Evolutionary conservation across 306 rosid species (phyloP).

Genomic region (Cucurbita maxima): DNA sequence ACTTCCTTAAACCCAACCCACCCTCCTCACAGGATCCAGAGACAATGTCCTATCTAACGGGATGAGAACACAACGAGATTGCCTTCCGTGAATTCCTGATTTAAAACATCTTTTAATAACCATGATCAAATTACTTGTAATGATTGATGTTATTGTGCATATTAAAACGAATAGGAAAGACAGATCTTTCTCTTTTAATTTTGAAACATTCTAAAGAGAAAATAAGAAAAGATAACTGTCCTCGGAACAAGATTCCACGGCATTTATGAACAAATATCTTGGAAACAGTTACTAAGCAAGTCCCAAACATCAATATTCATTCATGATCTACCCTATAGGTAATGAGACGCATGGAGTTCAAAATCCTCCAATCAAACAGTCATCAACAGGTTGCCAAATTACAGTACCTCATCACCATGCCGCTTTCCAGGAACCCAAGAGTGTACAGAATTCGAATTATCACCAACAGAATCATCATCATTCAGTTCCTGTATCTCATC

Average conservation of each 20-base stretch:
- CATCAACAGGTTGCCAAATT: not conserved
- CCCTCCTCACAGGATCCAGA: not conserved
- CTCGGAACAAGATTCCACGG: too few relatives aligned
- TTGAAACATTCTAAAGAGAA: too few relatives aligned
- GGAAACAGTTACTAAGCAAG: not conserved
- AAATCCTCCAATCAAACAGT: not conserved
- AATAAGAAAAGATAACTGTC: too few relatives aligned
- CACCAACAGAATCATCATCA: conserved; percentile 23
- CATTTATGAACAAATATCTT: too few relatives aligned
- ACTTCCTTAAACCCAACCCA: not conserved
- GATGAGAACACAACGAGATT: too few relatives aligned
- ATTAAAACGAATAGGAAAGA: too few relatives aligned
- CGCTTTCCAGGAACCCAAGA: conserved; percentile 49
- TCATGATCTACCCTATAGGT: not conserved
- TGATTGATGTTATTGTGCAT: too few relatives aligned
- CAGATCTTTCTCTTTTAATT: too few relatives aligned
- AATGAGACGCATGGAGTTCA: not conserved
- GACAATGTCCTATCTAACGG: not conserved
- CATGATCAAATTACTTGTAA: too few relatives aligned
- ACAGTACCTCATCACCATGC: conserved; percentile 52
- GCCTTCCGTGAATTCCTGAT: too few relatives aligned
- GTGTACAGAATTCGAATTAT: conserved; percentile 25
- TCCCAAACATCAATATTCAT: not conserved
- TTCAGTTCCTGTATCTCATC: conserved; percentile 36
- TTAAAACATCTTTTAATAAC: too few relatives aligned